phyloP scores from a whole-genome alignment of 2,329 filamentous ascomycete genomes.

The Karstenula rhodostoma region DNA sequence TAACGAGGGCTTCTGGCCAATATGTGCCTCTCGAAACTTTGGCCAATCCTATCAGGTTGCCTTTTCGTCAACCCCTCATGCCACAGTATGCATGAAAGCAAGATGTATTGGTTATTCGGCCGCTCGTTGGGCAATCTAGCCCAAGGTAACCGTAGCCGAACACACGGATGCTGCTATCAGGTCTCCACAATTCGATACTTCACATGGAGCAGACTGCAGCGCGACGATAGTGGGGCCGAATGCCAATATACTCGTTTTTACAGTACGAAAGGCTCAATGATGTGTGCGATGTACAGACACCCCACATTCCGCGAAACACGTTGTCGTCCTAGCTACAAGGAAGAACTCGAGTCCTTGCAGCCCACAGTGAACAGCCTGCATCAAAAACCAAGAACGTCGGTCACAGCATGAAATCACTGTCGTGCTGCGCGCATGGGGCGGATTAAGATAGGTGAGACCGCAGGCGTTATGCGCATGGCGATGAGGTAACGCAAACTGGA shows the following conservation, averaged over 20 bases:
- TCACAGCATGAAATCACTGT: conserved; percentile 27
- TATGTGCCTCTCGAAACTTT: conserved; percentile 15
- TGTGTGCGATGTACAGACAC: not conserved
- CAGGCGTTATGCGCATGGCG: conserved; percentile 24
- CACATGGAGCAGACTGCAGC: not conserved
- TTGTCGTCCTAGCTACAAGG: not conserved
- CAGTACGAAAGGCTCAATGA: not conserved
- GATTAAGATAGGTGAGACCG: conserved; percentile 29
- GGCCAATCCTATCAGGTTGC: conserved; percentile 16
- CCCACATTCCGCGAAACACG: conserved; percentile 5
- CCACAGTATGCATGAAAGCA: conserved; percentile 9
- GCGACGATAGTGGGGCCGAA: conserved; percentile 1
- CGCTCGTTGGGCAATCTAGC: conserved; percentile 1
- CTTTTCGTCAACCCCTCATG: conserved; percentile 15
- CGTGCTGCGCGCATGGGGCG: conserved; percentile 27
- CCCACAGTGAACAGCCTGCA: conserved; percentile 18
- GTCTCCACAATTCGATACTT: not conserved
- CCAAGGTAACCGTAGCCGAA: not conserved
- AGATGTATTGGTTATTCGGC: not conserved
- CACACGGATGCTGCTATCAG: not conserved
- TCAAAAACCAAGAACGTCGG: conserved; percentile 26
- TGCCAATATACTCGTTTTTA: not conserved
- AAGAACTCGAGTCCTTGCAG: conserved; percentile 2
- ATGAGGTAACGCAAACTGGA: conserved; percentile 31
- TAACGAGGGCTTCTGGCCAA: conserved; percentile 19